Evolutionary conservation across 176 grass and related monocot species (phyloP).

Genomic region (sorghum (Sorghum bicolor)): DNA sequence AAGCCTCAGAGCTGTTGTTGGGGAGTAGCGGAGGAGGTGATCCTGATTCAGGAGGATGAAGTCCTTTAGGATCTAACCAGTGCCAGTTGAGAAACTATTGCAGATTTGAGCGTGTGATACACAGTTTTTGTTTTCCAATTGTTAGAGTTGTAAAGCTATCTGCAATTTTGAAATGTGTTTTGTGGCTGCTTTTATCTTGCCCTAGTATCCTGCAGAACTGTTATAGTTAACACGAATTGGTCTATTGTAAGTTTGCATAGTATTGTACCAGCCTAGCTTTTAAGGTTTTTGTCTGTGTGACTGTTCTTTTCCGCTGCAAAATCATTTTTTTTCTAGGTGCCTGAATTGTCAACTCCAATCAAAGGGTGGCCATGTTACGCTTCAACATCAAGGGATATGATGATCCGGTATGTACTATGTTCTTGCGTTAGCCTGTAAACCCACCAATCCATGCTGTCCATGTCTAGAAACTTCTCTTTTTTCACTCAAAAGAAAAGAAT

Average conservation of each 20-base stretch:
- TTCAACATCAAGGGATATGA: neutral
- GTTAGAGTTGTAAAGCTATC: neutral
- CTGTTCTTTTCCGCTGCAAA: neutral
- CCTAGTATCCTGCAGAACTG: neutral
- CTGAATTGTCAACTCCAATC: neutral
- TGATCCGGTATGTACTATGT: neutral
- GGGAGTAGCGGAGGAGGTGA: neutral
- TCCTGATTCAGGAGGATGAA: neutral
- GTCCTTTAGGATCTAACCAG: neutral
- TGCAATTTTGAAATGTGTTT: neutral
- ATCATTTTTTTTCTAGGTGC: neutral
- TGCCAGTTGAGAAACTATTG: neutral
- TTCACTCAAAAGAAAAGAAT: neutral
- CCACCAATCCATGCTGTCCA: conserved; percentile 3
- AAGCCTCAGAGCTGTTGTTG: neutral
- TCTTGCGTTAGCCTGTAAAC: neutral
- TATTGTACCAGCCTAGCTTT: neutral
- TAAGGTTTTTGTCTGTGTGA: neutral
- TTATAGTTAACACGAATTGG: neutral
- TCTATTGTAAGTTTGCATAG: neutral
- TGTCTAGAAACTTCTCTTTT: neutral
- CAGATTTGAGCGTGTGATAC: neutral
- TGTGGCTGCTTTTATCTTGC: neutral
- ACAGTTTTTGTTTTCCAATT: neutral
- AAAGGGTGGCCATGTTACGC: neutral